Evolutionary conservation across 768 basidiomycete genomes (phyloP).

Genomic region (Xerocomus brunneocitrinus): DNA sequence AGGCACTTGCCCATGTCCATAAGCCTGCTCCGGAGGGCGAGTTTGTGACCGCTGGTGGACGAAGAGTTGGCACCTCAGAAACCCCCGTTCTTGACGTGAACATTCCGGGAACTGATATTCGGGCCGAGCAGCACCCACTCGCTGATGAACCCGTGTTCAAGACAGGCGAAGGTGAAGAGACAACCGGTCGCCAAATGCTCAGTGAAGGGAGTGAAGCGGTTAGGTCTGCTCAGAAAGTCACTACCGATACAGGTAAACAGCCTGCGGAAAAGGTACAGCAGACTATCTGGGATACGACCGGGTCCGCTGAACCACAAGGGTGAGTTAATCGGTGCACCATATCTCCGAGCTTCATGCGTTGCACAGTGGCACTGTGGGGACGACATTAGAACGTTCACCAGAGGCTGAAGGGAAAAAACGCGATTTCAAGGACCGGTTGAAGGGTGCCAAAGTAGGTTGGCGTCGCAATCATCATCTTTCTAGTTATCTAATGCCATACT

Average conservation of each 20-base stretch:
- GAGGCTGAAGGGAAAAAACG: conserved; percentile 39
- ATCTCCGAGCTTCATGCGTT: not conserved
- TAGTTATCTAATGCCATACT: conserved; percentile 1
- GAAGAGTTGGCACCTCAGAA: conserved; percentile 39
- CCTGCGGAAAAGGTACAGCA: conserved; percentile 10
- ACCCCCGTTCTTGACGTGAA: conserved; percentile 45
- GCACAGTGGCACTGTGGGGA: conserved; percentile 23
- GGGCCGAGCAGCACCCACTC: conserved; percentile 47
- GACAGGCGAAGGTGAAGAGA: conserved; percentile 33
- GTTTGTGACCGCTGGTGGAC: conserved; percentile 49
- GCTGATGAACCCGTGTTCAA: conserved; percentile 38
- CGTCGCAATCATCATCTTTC: not conserved
- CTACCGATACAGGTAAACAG: not conserved
- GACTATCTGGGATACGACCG: not conserved
- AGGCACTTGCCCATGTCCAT: conserved; percentile 60
- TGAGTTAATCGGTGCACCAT: conserved; percentile 3
- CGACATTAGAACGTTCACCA: not conserved
- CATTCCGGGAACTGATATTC: conserved; percentile 42
- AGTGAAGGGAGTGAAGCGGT: conserved; percentile 15
- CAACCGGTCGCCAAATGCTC: conserved; percentile 23
- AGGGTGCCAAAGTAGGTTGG: conserved; percentile 27
- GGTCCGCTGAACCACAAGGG: conserved; percentile 7
- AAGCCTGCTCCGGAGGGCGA: conserved; percentile 63
- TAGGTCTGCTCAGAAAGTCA: conserved; percentile 9
- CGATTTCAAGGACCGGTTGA: conserved; percentile 29